phyloP scores from a whole-genome alignment of 192 early-diverging fungal genomes.

The Coemansia sp. region DNA sequence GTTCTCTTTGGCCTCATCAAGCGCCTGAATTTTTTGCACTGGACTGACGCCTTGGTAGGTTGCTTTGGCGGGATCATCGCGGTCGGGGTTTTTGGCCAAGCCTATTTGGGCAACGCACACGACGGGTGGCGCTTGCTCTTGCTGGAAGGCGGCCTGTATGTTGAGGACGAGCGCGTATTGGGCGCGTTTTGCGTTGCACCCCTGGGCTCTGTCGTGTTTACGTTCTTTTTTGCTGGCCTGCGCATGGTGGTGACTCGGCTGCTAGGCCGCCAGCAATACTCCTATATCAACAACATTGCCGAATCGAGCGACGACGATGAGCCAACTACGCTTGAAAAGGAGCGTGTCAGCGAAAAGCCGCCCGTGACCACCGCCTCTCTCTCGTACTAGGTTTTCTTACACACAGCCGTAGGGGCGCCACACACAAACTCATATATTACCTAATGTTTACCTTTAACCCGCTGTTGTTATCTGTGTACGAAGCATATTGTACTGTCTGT shows the following conservation, averaged over 20 bases:
- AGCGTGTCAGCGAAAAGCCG: constrained; percentile 1
- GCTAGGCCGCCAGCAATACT: constrained; percentile 32
- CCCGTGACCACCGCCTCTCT: not conserved
- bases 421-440: not conserved
- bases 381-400: not conserved
- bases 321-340: not conserved
- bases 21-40: constrained; percentile 54
- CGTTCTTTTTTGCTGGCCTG: constrained; percentile 36
- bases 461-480: not conserved
- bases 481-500: no score
- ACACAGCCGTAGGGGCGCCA: not conserved
- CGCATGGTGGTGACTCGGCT: constrained; percentile 26
- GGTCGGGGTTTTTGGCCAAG: constrained; percentile 55
- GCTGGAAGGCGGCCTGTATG: constrained; percentile 54
- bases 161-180: constrained; percentile 55
- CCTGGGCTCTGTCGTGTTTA: constrained; percentile 45
- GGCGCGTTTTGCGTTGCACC: constrained; percentile 60
- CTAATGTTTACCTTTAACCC: not conserved
- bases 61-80: constrained; percentile 56
- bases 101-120: constrained; percentile 50
- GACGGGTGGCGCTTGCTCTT: constrained; percentile 53
- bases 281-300: constrained; percentile 21
- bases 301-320: not conserved
- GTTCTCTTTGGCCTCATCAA: constrained; percentile 55
- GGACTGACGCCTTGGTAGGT: constrained; percentile 54